phyloP scores from a whole-genome alignment of 1,139 yeast genomes.

The Sugiyamaella xylanicola region DNA sequence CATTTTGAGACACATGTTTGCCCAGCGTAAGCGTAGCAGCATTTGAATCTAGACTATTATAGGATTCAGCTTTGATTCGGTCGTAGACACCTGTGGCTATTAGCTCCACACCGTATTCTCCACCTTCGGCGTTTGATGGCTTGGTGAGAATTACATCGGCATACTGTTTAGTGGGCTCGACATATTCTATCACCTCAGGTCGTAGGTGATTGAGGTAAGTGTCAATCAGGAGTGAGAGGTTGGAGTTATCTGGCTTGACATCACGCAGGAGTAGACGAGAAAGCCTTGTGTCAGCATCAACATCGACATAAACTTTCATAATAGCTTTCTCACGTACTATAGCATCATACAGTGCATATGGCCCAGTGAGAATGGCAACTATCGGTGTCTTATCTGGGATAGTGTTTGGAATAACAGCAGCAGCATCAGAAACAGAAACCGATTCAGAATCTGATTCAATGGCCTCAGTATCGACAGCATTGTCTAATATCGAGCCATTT shows the following conservation, averaged over 20 bases:
- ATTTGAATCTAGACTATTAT: constrained; percentile 6
- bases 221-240: constrained; percentile 56
- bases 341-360: constrained; percentile 73
- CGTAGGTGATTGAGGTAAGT: constrained; percentile 67
- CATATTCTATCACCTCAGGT: constrained; percentile 73
- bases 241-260: constrained; percentile 31
- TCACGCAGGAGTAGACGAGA: constrained; percentile 63
- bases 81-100: constrained; percentile 74
- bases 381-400: constrained; percentile 43
- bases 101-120: constrained; percentile 57
- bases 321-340: constrained; percentile 60
- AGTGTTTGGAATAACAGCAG: constrained; percentile 15
- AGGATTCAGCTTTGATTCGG: constrained; percentile 39
- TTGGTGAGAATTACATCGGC: constrained; percentile 81
- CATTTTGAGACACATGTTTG: constrained; percentile 9
- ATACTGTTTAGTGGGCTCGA: constrained; percentile 71
- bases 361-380: constrained; percentile 61
- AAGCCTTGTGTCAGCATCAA: constrained; percentile 82
- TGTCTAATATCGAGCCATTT: constrained; percentile 28
- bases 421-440: not conserved
- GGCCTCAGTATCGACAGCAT: not conserved
- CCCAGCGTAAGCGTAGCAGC: constrained; percentile 10
- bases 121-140: constrained; percentile 52
- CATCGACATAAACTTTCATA: constrained; percentile 75
- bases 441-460: not conserved